phyloP scores from a whole-genome alignment of 2,329 filamentous ascomycete species.

The Bertia moriformis region DNA sequence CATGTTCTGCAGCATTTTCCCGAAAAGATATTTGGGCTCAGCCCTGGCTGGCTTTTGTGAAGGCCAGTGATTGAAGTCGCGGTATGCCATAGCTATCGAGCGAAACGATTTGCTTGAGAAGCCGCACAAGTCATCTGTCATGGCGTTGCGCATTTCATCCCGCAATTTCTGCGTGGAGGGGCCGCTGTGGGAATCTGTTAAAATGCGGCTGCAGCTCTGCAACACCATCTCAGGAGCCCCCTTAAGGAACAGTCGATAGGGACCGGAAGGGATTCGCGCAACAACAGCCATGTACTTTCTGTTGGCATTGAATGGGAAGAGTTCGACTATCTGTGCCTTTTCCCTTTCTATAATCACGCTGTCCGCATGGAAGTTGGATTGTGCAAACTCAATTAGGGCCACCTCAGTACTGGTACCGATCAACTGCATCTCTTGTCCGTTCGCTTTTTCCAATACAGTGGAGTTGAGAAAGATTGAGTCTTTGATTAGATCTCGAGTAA shows the following conservation, averaged over 20 bases:
- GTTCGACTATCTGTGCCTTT: constrained; percentile 38
- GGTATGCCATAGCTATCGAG: constrained; percentile 72
- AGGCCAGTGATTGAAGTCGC: constrained; percentile 79
- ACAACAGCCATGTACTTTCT: constrained; percentile 60
- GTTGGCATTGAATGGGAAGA: constrained; percentile 63
- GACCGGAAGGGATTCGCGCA: constrained; percentile 31
- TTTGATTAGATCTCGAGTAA: constrained; percentile 35
- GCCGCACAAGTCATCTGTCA: constrained; percentile 56
- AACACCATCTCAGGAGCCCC: constrained; percentile 53
- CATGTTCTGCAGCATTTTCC: constrained; percentile 55
- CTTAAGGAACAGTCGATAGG: constrained; percentile 40
- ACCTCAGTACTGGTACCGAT: constrained; percentile 70
- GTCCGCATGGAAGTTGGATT: constrained; percentile 52
- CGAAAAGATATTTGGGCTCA: too few relatives aligned
- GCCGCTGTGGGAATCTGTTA: constrained; percentile 31
- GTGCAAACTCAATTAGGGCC: constrained; percentile 56
- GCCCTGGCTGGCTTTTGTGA: too few relatives aligned
- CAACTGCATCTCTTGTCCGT: constrained; percentile 50
- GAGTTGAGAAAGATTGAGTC: constrained; percentile 53
- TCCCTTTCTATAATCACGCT: constrained; percentile 49
- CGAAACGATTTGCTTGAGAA: constrained; percentile 71
- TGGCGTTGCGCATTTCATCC: constrained; percentile 33
- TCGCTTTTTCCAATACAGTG: constrained; percentile 63
- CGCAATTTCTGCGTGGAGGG: constrained; percentile 27
- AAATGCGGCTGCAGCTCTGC: constrained; percentile 33